Evolutionary conservation across 768 basidiomycete genomes (phyloP).

Genomic region (Russula emetica): DNA sequence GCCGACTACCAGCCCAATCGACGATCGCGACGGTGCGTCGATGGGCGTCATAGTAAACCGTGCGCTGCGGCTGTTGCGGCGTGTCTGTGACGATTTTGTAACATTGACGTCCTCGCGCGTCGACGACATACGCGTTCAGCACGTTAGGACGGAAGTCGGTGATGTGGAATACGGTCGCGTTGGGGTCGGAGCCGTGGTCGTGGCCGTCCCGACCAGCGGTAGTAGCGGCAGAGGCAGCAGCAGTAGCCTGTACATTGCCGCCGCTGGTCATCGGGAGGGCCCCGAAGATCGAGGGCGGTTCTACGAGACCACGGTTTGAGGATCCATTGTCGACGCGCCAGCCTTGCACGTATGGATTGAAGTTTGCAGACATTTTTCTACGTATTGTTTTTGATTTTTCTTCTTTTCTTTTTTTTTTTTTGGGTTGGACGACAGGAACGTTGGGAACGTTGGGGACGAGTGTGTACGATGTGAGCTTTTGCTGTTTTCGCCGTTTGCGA

Average conservation of each 20-base stretch:
- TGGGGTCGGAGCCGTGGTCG: not conserved
- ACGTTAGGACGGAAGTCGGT: constrained; percentile 25
- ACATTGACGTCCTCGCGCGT: constrained; percentile 15
- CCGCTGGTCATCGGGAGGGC: constrained; percentile 17
- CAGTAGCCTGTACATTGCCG: not conserved
- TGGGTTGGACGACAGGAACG: too few relatives aligned
- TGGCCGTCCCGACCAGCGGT: not conserved
- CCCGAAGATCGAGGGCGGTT: constrained; percentile 24
- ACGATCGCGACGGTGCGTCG: constrained; percentile 26
- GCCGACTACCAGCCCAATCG: constrained; percentile 17
- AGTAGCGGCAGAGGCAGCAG: not conserved
- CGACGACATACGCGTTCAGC: constrained; percentile 27
- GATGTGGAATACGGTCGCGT: constrained; percentile 18
- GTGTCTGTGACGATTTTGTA: constrained; percentile 25
- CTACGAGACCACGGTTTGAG: not conserved
- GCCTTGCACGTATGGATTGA: constrained; percentile 28
- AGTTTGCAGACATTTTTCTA: constrained; percentile 20
- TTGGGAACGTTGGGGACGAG: too few relatives aligned
- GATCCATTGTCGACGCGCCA: constrained; percentile 21
- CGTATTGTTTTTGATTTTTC: not conserved
- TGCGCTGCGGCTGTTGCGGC: constrained; percentile 17
- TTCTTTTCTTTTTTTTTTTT: too few relatives aligned
- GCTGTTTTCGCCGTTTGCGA: not conserved
- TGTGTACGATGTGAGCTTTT: not conserved
- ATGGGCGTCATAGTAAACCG: constrained; percentile 19